Evolutionary conservation across 2,329 filamentous ascomycete genomes (phyloP), one percentile per base, ranked within the genome.

Genomic region (Diplodia seriata): DNA sequence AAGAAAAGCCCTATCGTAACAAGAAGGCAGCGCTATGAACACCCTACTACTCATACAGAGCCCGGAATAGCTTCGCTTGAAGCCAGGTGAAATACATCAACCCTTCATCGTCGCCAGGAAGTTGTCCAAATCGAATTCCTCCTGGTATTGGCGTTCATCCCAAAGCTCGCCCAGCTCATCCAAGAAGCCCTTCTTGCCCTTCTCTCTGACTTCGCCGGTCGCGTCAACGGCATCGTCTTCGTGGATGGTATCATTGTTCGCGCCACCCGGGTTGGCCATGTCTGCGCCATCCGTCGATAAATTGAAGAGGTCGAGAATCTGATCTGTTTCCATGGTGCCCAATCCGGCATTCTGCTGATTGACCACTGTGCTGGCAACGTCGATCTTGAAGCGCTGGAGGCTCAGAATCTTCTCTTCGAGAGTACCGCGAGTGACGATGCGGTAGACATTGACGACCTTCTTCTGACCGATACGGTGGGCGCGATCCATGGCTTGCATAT

Each of bases 371-470:
- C 91, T 96, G 51, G 95, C 96, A 23, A 99, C 94, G 79, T 99
- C 95, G 75, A 99, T 97, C 85, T 99, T 99, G 89, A 99, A 99
- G 63, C 95, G 91, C 87, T 99, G 95, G 68, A 99, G 89, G 76
- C 91, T 97, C 75, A 99, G 83, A 76, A 99, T 99, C 87, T 99
- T 99, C 84, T 99, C 95, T 80, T 99, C 95, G 59, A 99, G 82
- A 1, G 96, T 99, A 70, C 95, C 95, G 72, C 95, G 88, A 6
- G 95, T 99, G 74, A 99, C 95, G 72, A 99, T 86, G 29, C 95
- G 93, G 80, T 99, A 99, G 18, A 99, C 95, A 76, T 99, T 99
- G 73, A 99, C 95, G 47, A 98, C 95, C 86, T 98, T 99, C 88
- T 99, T 99, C 83, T 99, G 95, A 1, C 95, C 95, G 74, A 99